Conservation (phyloP, 805 yeast genomes). For the Wickerhamomyces canadensis region DNA sequence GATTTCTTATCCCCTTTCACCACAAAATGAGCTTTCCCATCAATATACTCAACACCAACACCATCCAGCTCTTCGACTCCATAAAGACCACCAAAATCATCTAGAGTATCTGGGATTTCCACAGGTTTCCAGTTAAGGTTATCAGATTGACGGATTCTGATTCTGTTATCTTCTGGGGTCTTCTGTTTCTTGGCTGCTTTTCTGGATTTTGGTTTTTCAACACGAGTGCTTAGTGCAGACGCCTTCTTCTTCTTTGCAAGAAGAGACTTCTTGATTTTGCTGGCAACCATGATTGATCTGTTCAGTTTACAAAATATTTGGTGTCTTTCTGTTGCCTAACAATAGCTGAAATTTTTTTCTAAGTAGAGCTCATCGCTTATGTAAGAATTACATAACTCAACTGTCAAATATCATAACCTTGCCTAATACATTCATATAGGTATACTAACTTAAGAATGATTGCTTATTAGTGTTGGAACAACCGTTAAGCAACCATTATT, state of each 20-base stretch:
- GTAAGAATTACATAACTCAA: too few species aligned
- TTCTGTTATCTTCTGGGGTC: slow-evolving; percentile 2
- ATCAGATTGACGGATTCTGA: slow-evolving; percentile 39
- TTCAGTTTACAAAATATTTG: too few species aligned
- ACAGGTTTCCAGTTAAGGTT: slow-evolving; percentile 75
- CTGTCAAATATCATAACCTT: too few species aligned
- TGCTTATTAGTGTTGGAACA: too few species aligned
- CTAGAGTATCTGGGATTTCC: slow-evolving; percentile 75
- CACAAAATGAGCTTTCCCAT: slow-evolving; percentile 63
- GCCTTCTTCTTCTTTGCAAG: slow-evolving; percentile 4
- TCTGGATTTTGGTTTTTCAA: slow-evolving; percentile 5
- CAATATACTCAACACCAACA: slow-evolving; percentile 69
- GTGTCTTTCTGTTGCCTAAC: too few species aligned
- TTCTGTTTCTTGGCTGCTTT: background rate
- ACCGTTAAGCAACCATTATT: too few species aligned
- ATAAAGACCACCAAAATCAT: slow-evolving; percentile 84
- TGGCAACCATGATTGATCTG: slow-evolving; percentile 16
- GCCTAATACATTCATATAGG: too few species aligned
- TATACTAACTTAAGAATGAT: too few species aligned
- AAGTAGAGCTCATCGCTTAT: slow-evolving; percentile 16
- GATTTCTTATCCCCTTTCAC: slow-evolving; percentile 30
- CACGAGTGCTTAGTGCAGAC: background rate
- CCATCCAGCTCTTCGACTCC: slow-evolving; percentile 95
- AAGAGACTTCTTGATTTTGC: slow-evolving; percentile 6
- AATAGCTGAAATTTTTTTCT: slow-evolving; percentile 11